A percentile compares a stretch with the other conserved stretches of the same genome.
Evolutionary conservation across 2,329 filamentous ascomycete species (phyloP).

Genomic region (Scopulariopsis brevicaulis): DNA sequence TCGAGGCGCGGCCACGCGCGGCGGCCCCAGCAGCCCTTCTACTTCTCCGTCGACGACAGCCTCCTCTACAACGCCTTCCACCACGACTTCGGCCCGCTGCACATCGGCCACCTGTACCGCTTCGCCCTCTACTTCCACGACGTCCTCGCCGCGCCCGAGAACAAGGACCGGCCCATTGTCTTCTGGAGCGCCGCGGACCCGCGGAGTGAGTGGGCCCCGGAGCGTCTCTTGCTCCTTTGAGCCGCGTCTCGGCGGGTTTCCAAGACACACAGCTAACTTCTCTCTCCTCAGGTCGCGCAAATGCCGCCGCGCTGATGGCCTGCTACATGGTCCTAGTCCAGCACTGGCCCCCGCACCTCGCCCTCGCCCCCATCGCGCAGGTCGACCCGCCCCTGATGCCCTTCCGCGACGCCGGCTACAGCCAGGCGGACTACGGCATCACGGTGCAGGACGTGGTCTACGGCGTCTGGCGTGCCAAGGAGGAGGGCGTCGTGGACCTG

Average conservation of each 20-base stretch:
- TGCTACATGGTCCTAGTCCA: conserved; percentile 99
- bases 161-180: conserved; percentile 80
- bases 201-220: conserved; percentile 55
- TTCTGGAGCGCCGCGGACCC: conserved; percentile 94
- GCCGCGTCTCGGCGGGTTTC: no score
- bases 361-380: conserved; percentile 89
- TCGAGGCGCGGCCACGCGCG: conserved; percentile 56
- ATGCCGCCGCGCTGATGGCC: conserved; percentile 87
- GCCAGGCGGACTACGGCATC: conserved; percentile 91
- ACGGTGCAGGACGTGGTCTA: conserved; percentile 97
- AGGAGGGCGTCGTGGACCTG: conserved; percentile 81
- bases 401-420: conserved; percentile 96
- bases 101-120: conserved; percentile 93
- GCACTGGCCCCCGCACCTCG: conserved; percentile 92
- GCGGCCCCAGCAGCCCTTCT: conserved; percentile 57
- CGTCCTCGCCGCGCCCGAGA: conserved; percentile 81
- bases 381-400: conserved; percentile 97
- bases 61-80: conserved; percentile 98
- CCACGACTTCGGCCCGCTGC: conserved; percentile 93
- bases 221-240: no score
- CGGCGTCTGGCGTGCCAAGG: conserved; percentile 97
- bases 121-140: conserved; percentile 96
- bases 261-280: not conserved
- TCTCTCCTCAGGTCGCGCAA: conserved; percentile 60
- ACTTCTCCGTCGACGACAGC: conserved; percentile 89